phyloP scores from a whole-genome alignment of 148 eudicot genomes.

The Rhododendron vialii region DNA sequence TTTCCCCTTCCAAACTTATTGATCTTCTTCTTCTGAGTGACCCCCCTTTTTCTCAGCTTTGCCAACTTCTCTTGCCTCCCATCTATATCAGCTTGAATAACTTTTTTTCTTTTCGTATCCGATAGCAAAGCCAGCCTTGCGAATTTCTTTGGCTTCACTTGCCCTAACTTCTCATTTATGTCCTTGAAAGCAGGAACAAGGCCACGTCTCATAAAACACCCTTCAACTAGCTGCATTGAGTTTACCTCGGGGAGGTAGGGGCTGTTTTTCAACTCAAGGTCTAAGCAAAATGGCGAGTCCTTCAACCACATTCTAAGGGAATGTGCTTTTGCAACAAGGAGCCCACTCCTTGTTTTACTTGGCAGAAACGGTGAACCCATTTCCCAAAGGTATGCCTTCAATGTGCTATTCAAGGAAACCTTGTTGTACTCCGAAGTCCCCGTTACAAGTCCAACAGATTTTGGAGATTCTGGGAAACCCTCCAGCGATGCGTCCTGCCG shows the following conservation, averaged over 20 bases:
- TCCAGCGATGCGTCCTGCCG: conserved; percentile 94
- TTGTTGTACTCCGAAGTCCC: conserved; percentile 79
- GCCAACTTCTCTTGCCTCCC: conserved; percentile 65
- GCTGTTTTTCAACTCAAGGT: conserved; percentile 84
- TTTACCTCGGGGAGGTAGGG: conserved; percentile 59
- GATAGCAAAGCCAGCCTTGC: conserved; percentile 82
- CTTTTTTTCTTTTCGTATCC: conserved; percentile 63
- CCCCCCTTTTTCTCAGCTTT: conserved; percentile 29
- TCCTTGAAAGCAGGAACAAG: conserved; percentile 94
- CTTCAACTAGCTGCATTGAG: conserved; percentile 86
- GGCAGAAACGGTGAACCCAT: conserved; percentile 99
- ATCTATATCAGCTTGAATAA: conserved; percentile 68
- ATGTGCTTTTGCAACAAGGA: conserved; percentile 93
- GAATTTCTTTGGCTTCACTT: conserved; percentile 78
- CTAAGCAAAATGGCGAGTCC: conserved; percentile 90
- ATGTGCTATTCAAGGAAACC: conserved; percentile 75
- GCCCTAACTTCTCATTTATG: conserved; percentile 68
- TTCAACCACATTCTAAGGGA: conserved; percentile 93
- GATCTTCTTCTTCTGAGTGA: conserved; percentile 20
- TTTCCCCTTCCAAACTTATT: conserved; percentile 22
- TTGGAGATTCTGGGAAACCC: conserved; percentile 94
- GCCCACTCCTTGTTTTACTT: conserved; percentile 69
- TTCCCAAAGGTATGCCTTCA: conserved; percentile 94
- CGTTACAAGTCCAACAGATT: conserved; percentile 84
- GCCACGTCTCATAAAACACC: conserved; percentile 80